These are phyloP conservation scores for Blastobotrys persicus DNA, from an alignment of 1,139 yeast species.

Conservation along the genomic window DNA sequence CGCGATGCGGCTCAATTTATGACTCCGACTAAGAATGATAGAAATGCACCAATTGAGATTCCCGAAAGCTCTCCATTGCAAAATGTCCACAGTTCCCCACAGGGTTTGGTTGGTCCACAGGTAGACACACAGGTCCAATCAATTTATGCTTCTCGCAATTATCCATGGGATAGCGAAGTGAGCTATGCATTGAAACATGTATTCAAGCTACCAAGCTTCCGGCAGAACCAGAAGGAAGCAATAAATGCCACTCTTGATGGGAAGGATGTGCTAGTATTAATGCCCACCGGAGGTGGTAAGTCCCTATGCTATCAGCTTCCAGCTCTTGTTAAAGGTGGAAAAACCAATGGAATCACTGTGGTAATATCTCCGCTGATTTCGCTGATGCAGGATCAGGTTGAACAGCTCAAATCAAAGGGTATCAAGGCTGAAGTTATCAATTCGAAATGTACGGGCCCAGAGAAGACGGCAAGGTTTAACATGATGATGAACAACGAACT, in stretches of 20 bases:
- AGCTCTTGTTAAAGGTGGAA: constrained; percentile 74
- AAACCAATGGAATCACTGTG: constrained; percentile 77
- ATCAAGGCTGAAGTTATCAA: constrained; percentile 87
- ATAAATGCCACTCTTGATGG: constrained; percentile 78
- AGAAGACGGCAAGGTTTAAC: constrained; percentile 61
- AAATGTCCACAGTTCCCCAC: constrained; percentile 10
- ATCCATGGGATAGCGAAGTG: constrained; percentile 69
- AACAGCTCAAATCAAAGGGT: constrained; percentile 62
- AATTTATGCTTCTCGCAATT: constrained; percentile 15
- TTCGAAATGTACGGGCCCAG: constrained; percentile 58
- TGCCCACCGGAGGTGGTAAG: constrained; percentile 99
- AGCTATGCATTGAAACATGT: constrained; percentile 51
- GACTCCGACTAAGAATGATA: constrained; percentile 2
- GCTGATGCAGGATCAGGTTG: constrained; percentile 96
- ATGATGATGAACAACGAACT: constrained; percentile 60
- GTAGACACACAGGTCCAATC: constrained; percentile 1
- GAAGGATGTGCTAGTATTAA: constrained; percentile 85
- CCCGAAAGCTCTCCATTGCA: constrained; percentile 4
- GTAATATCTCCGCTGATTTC: constrained; percentile 95
- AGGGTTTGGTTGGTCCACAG: constrained; percentile 9
- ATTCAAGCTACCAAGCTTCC: constrained; percentile 65
- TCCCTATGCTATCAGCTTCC: constrained; percentile 95
- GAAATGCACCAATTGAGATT: not conserved
- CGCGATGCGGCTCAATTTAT: constrained; percentile 2
- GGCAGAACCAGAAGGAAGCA: constrained; percentile 86